Conservation (phyloP, 805 yeast species). For the Sporopachydermia lactativora region DNA sequence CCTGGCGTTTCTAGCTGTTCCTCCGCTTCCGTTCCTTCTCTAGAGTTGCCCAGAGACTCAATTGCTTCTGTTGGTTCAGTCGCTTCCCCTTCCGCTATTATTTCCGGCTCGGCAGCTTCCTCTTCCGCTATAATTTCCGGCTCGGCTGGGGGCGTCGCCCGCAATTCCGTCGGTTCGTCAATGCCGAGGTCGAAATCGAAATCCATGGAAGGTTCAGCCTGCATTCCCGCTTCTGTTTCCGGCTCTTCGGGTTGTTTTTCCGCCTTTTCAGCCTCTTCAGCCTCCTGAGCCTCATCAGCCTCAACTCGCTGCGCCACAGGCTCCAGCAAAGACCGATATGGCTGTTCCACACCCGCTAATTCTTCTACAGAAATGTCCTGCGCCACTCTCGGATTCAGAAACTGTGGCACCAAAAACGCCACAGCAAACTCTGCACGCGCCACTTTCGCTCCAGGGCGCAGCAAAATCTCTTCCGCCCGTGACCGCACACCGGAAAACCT, state of each 20-base stretch:
- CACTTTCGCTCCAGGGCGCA: neutral
- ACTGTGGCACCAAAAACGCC: neutral
- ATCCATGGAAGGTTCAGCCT: conserved; percentile 7
- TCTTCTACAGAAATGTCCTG: neutral
- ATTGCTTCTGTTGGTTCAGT: conserved; percentile 5
- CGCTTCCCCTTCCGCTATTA: too few relatives aligned
- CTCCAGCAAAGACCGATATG: too few relatives aligned
- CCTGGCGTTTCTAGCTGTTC: conserved; percentile 14
- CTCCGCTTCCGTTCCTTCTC: conserved; percentile 13
- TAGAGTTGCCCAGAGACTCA: conserved; percentile 11
- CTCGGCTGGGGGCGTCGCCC: conserved; percentile 3
- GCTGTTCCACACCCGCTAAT: too few relatives aligned
- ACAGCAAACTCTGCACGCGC: neutral
- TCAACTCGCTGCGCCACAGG: neutral
- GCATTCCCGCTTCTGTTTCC: conserved; percentile 7
- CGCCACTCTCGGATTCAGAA: neutral
- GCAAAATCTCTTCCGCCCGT: neutral
- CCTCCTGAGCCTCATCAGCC: neutral
- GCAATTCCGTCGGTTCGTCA: conserved; percentile 6
- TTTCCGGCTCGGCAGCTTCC: conserved; percentile 6
- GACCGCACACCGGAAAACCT: neutral
- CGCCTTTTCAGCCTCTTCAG: neutral
- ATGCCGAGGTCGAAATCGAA: conserved; percentile 10
- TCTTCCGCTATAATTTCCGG: conserved; percentile 7
- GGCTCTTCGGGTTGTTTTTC: neutral